phyloP scores from a whole-genome alignment of 2,329 filamentous ascomycete species.

The Didymella keratinophila region DNA sequence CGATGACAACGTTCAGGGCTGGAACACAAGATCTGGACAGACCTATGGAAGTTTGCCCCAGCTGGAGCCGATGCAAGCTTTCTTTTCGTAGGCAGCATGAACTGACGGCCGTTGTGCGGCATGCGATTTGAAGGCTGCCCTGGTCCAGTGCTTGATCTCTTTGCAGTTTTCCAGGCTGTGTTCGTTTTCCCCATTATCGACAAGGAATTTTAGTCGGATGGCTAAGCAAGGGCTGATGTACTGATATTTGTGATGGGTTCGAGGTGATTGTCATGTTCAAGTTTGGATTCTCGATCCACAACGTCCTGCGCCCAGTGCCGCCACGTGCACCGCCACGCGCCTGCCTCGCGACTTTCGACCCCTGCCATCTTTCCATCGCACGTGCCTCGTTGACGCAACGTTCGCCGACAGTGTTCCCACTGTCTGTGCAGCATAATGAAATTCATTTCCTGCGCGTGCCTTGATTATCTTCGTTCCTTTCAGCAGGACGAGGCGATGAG shows the following conservation, averaged over 20 bases:
- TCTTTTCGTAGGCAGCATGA: background rate
- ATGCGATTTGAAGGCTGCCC: background rate
- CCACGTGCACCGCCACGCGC: slow-evolving; percentile 22
- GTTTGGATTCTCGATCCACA: background rate
- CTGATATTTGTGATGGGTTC: background rate
- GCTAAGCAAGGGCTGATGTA: background rate
- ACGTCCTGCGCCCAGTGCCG: background rate
- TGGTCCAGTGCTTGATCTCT: no score
- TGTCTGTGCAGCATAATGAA: slow-evolving; percentile 17
- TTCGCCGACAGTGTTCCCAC: slow-evolving; percentile 21
- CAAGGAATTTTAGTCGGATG: background rate
- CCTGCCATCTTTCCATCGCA: slow-evolving; percentile 28
- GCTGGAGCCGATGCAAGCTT: background rate
- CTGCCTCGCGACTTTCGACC: slow-evolving; percentile 28
- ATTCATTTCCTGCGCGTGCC: slow-evolving; percentile 3
- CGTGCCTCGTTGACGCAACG: slow-evolving; percentile 26
- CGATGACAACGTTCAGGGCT: background rate
- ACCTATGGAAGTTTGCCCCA: background rate
- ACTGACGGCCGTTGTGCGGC: background rate
- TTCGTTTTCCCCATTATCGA: background rate
- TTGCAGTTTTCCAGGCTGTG: background rate
- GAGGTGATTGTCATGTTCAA: background rate
- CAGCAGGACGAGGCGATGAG: slow-evolving; percentile 4
- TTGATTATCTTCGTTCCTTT: background rate
- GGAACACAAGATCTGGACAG: background rate